These are phyloP conservation scores for Jamesozyma piceae DNA, from an alignment of 805 yeast species.

Conservation along the genomic window DNA sequence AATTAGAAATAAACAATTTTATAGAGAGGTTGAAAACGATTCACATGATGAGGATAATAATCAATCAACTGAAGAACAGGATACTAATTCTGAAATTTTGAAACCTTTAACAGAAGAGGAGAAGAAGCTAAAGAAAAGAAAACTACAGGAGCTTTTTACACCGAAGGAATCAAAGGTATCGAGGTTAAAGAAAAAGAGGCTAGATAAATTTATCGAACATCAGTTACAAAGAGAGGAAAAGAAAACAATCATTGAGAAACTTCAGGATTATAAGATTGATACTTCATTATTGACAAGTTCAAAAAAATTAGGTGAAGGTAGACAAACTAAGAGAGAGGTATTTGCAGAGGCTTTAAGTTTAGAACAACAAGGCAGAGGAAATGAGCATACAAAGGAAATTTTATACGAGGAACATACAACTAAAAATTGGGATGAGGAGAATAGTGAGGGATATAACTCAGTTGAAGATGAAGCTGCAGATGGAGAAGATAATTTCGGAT, in stretches of 20 bases:
- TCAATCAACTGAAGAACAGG: conserved; percentile 16
- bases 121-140: conserved; percentile 53
- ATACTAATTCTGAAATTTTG: conserved; percentile 53
- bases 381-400: conserved; percentile 50
- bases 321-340: conserved; percentile 55
- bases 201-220: conserved; percentile 88
- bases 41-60: conserved; percentile 14
- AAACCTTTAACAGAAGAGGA: conserved; percentile 59
- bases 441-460: conserved; percentile 17
- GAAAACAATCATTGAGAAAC: conserved; percentile 61
- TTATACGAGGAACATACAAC: conserved; percentile 62
- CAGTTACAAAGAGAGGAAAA: conserved; percentile 84
- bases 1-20: conserved; percentile 62
- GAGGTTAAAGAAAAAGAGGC: conserved; percentile 61
- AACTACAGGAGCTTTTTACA: conserved; percentile 47
- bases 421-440: conserved; percentile 48
- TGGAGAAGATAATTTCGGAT: conserved; percentile 19
- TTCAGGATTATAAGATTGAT: conserved; percentile 56
- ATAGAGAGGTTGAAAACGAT: conserved; percentile 38
- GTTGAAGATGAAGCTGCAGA: conserved; percentile 20
- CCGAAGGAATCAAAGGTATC: conserved; percentile 64
- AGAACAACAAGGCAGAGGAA: conserved; percentile 62
- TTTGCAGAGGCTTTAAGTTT: conserved; percentile 65
- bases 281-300: conserved; percentile 61
- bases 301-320: conserved; percentile 69